These are phyloP conservation scores for Citropsis articulata DNA, from an alignment of 345 rosid species.

Conservation along the genomic window DNA sequence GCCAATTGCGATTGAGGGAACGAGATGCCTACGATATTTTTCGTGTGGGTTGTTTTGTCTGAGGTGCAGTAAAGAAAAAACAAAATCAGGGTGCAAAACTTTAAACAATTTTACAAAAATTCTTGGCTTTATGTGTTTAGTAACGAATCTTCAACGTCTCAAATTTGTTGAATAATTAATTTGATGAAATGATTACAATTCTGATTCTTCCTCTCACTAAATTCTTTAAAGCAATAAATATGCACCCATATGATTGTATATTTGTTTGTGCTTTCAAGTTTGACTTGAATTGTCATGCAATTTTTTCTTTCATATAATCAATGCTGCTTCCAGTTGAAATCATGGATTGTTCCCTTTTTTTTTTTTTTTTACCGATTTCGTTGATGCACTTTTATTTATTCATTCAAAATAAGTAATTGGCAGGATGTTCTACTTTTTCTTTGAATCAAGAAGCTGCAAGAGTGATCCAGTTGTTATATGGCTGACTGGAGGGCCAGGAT, in stretches of 20 bases:
- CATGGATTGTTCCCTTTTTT: no score
- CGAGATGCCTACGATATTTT: background rate
- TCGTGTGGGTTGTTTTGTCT: background rate
- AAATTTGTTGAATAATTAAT: background rate
- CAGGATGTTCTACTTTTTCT: constrained; percentile 86
- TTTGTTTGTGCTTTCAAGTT: background rate
- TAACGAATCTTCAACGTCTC: background rate
- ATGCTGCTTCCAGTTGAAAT: background rate
- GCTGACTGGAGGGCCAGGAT: constrained; percentile 92
- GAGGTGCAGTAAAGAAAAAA: background rate
- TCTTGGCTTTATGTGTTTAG: background rate
- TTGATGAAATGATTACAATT: background rate
- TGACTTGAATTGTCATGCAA: background rate
- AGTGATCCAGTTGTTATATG: constrained; percentile 81
- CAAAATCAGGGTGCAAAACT: background rate
- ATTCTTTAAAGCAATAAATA: background rate
- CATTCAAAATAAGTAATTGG: background rate
- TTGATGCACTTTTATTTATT: no score
- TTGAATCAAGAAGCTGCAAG: constrained; percentile 55
- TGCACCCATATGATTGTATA: background rate
- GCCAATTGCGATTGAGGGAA: background rate
- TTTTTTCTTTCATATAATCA: background rate
- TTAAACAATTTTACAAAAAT: background rate
- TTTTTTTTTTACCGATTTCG: no score
- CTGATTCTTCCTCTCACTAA: background rate